Evolutionary conservation across 2,329 filamentous ascomycete species (phyloP), one percentile per base, ranked within the genome.

Genomic region (Cadophora gregata): DNA sequence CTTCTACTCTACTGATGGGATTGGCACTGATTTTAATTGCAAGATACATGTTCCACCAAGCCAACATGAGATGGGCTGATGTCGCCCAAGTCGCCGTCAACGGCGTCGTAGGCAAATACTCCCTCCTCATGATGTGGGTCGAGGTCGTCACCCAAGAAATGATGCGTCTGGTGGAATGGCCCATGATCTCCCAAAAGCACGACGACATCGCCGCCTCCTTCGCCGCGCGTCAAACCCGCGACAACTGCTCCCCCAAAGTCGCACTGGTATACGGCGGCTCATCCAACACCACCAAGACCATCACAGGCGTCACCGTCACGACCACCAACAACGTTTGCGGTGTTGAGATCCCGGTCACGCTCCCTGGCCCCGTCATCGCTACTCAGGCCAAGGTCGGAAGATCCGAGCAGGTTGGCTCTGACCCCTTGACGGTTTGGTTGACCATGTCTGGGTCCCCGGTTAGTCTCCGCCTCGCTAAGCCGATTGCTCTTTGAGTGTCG

Each of bases 121-220:
- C 64, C 21, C 25, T 66, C 27, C 16, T 62, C 6, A 38, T 58
- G 48, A 60, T 66, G 33, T 66, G 64, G 64, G 42, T 58, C n/a
- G 64, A 66, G 38, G 27, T 33, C 6, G 38, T 66, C 21, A 31
- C 24, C 1, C 36, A 60, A 61, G 62, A 67, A 24, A 31, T 50
- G 27, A 53, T 47, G n/a, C 56, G 64, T 42, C 50, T 66, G 31
- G 67, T 74, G n/a, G 68, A 71, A 75, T 87, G 85, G 85, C 84
- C 85, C 1, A 72, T 88, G 33, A 77, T 83, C 29, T 83, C 83
- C 1, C 76, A 84, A 65, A 87, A 84, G 67, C 86, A 88, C 64
- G 82, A 86, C 67, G 83, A 87, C 72, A 78, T 84, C 71, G 84
- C 82, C 12, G n/a, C 19, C 14, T 70, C 67, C 72, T 89, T 88